Percentiles rank a stretch among this genome's conserved stretches.
Evolutionary conservation across 2,329 filamentous ascomycete genomes (phyloP).

Genomic region (Colletotrichum camelliae): DNA sequence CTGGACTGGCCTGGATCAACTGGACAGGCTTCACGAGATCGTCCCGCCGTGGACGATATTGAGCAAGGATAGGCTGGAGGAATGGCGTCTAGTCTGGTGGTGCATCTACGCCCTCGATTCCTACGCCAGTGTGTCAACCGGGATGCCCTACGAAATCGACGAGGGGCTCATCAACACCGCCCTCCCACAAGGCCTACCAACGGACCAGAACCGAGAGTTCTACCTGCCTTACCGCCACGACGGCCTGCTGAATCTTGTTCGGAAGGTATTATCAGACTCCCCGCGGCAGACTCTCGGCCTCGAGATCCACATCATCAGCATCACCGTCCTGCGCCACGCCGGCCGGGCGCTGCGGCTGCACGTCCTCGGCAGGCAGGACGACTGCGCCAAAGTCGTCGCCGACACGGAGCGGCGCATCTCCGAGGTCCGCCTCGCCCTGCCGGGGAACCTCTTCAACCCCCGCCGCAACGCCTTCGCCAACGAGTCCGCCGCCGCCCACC

Average conservation of each 20-base stretch:
- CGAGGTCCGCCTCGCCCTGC: not conserved
- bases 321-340: not conserved
- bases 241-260: not conserved
- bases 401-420: not conserved
- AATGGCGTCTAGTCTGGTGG: constrained; percentile 25
- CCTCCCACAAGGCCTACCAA: not conserved
- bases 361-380: not conserved
- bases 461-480: constrained; percentile 15
- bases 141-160: constrained; percentile 15
- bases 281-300: not conserved
- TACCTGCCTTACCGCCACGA: not conserved
- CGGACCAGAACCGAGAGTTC: not conserved
- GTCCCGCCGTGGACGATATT: not conserved
- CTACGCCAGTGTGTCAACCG: constrained; percentile 15
- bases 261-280: not conserved
- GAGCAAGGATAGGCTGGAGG: not conserved
- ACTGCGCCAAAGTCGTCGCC: not conserved
- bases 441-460: constrained; percentile 14
- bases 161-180: not conserved
- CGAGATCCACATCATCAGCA: not conserved
- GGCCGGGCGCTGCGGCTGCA: not conserved
- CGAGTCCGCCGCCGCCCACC: constrained; percentile 5
- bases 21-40: not conserved
- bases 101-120: constrained; percentile 24
- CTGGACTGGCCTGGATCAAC: not conserved